These are phyloP conservation scores for Chlorella sorokiniana DNA, from an alignment of 139 green algal species.

Conservation along the genomic window DNA sequence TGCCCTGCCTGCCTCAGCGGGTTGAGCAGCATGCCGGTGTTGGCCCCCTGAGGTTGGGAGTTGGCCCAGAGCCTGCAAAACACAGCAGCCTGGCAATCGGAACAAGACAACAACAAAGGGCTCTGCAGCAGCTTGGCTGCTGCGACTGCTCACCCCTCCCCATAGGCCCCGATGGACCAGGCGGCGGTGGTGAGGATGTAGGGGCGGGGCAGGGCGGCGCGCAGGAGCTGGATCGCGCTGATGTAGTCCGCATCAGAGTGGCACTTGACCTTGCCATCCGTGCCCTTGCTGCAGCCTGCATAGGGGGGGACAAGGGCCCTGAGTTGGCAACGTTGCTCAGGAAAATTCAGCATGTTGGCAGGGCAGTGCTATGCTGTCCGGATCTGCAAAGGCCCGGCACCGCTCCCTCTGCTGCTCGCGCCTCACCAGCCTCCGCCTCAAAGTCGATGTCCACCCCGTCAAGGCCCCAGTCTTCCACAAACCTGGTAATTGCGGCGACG, in stretches of 20 bases:
- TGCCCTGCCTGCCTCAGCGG: conserved; percentile 43
- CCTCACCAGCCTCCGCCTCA: conserved; percentile 14
- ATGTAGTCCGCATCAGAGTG: not conserved
- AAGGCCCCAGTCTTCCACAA: conserved; percentile 46
- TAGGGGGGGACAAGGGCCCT: not conserved
- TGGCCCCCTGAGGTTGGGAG: conserved; percentile 17
- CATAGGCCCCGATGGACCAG: conserved; percentile 52
- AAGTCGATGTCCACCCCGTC: conserved; percentile 48
- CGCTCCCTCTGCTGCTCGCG: too few species aligned
- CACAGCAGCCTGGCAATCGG: not conserved
- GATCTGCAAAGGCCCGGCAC: too few species aligned
- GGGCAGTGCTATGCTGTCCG: too few species aligned
- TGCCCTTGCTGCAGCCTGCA: not conserved
- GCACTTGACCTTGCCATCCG: not conserved
- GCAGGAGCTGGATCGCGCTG: conserved; percentile 13
- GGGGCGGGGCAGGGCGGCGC: conserved; percentile 42
- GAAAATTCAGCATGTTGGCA: too few species aligned
- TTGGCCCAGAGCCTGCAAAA: conserved; percentile 13
- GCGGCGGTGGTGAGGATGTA: conserved; percentile 48
- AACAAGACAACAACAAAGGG: too few species aligned
- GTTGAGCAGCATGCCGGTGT: conserved; percentile 48
- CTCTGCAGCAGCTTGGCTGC: not conserved
- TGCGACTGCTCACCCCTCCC: conserved; percentile 14
- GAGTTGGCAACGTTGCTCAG: too few species aligned
- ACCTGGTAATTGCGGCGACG: conserved; percentile 37